phyloP scores from a whole-genome alignment of 2,329 filamentous ascomycete genomes.

The Orbilia brochopaga region DNA sequence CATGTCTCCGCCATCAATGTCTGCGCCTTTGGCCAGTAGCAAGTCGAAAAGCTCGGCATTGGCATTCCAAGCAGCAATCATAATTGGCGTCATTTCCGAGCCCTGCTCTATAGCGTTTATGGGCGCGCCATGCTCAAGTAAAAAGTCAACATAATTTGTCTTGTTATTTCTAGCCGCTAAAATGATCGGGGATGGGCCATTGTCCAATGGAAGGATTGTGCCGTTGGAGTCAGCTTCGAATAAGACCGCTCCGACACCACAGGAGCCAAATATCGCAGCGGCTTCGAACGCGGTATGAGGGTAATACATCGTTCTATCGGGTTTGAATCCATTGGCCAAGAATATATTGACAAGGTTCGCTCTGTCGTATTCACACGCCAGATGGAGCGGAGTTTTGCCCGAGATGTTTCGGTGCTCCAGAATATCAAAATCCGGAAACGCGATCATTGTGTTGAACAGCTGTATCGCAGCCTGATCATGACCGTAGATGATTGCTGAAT shows the following conservation, averaged over 20 bases:
- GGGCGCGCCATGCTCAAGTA: conserved; percentile 8
- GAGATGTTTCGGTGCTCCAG: neutral
- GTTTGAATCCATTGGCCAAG: conserved; percentile 8
- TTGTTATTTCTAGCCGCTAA: conserved; percentile 4
- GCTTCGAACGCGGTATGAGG: conserved; percentile 10
- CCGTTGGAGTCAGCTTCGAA: neutral
- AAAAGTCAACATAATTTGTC: conserved; percentile 19
- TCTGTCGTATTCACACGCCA: conserved; percentile 8
- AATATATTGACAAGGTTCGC: conserved; percentile 6
- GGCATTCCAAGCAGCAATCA: neutral
- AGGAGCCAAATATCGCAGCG: conserved; percentile 7
- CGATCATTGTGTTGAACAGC: conserved; percentile 15
- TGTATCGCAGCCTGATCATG: conserved; percentile 11
- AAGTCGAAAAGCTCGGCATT: conserved; percentile 5
- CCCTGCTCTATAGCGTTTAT: conserved; percentile 4
- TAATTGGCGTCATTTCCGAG: conserved; percentile 7
- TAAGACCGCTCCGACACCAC: conserved; percentile 12
- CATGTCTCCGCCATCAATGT: neutral
- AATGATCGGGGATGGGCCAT: conserved; percentile 16
- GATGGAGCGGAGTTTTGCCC: conserved; percentile 3
- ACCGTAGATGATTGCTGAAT: conserved; percentile 11
- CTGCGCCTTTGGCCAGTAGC: conserved; percentile 6
- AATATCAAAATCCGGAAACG: neutral
- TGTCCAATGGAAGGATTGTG: neutral
- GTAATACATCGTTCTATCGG: neutral